These are phyloP conservation scores for Ananas comosus DNA, from an alignment of 176 grass and related monocot genomes.

Conservation along the genomic window DNA sequence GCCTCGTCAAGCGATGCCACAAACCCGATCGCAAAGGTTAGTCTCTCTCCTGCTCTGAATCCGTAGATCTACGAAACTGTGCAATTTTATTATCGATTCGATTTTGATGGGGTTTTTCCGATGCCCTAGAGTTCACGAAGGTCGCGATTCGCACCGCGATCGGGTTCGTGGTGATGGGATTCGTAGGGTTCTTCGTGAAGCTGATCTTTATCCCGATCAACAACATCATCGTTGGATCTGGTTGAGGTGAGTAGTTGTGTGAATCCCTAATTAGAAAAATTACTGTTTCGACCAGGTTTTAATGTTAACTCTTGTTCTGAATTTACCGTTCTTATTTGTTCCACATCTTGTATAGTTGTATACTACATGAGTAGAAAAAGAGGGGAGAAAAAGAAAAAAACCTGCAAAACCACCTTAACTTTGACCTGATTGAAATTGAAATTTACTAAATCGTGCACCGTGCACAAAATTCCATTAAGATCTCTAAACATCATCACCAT, in stretches of 20 bases:
- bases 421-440: too few species aligned
- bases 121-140: slow-evolving; percentile 72
- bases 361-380: too few species aligned
- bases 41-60: background rate
- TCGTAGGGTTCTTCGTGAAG: slow-evolving; percentile 82
- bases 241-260: slow-evolving; percentile 30
- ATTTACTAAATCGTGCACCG: too few species aligned
- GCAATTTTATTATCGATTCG: slow-evolving; percentile 7
- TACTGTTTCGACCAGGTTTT: too few species aligned
- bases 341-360: too few species aligned
- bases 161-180: slow-evolving; percentile 73
- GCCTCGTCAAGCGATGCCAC: slow-evolving; percentile 51
- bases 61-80: background rate
- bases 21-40: slow-evolving; percentile 85
- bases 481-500: too few species aligned
- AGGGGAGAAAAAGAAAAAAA: too few species aligned
- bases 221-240: slow-evolving; percentile 84
- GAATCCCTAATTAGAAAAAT: too few species aligned
- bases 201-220: slow-evolving; percentile 86
- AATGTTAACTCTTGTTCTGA: too few species aligned
- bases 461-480: too few species aligned
- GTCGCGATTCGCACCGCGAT: slow-evolving; percentile 67
- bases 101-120: slow-evolving; percentile 7
- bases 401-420: too few species aligned
- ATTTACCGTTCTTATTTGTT: too few species aligned